Base-by-base conservation (phyloP, 2,329 filamentous ascomycete species). In the Penicillium sp. region DNA sequence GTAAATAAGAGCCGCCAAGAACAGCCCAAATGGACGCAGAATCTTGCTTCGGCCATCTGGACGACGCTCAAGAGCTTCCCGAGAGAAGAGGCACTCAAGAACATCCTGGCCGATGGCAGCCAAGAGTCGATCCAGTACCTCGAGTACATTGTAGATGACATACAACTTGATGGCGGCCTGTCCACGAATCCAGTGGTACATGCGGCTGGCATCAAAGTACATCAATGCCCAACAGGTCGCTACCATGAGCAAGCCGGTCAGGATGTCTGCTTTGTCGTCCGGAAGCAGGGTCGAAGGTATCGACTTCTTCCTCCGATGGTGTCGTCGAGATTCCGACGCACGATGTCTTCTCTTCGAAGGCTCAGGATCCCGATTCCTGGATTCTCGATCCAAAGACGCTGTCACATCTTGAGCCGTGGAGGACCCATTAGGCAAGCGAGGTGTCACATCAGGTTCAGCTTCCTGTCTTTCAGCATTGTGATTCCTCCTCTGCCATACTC, bases 161-260 rank as follows among this genome's bases (percentile, higher is more conserved):
- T 99, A 99, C 11, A 99, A 84, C 74, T 99, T 99, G 79, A 99
- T 97, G 7, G 94, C 93, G 1, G 93, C 94, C 75, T 99, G 95
- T 0, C 92, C 95, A 49, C 94, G 89, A 68, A 99, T 96, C 69
- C 93, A 93, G 75, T 99, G 95, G 72, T 99, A 99, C 91, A 98
- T 97, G 54, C 93, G 87, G 72, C 93, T 97, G 5, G 95, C 95
- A 73, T 99, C 96, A 48, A 99, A 89, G 25, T 86, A 88, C 88
- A 96, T 94, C 53, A 99, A 81, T 14, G 94, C 87, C 54, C 90
- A 81, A 68, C 91, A 96, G 71, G 92, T 97, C 69, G 86, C 88
- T 51, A 97, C 85, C 62, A 99, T 94, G 59, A 99, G 84, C 20
- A 92, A 82, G 0, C 95, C 95, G 75, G 96, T 96, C 2, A 99